Conservation (phyloP, 208 protist species). For the Phytomonas sp. region DNA sequence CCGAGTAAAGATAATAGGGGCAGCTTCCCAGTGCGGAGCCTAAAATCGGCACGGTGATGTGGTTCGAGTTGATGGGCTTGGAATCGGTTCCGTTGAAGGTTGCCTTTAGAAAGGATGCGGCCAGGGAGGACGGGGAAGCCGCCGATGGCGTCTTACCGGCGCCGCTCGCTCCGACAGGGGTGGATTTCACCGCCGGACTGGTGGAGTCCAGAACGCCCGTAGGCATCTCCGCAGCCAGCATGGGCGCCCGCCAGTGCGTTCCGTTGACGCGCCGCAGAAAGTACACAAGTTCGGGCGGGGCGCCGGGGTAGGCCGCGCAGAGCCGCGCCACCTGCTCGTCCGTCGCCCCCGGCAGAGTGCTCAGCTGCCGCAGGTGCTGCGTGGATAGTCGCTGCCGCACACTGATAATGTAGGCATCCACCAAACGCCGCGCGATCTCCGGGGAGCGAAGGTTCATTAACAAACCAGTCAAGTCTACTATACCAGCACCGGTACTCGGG, state of each 20-base stretch:
- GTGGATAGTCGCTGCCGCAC: conserved; percentile 55
- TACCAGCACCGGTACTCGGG: not conserved
- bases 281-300: conserved; percentile 30
- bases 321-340: conserved; percentile 28
- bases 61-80: conserved; percentile 17
- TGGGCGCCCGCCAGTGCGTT: conserved; percentile 33
- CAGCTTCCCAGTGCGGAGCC: conserved; percentile 33
- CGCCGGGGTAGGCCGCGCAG: conserved; percentile 27
- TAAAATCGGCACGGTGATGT: conserved; percentile 41
- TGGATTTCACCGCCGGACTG: not conserved
- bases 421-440: conserved; percentile 33
- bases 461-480: not conserved
- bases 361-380: conserved; percentile 33
- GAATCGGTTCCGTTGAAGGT: not conserved
- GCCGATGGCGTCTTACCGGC: not conserved
- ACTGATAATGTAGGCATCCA: conserved; percentile 56
- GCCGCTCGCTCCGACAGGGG: not conserved
- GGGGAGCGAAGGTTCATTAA: conserved; percentile 16
- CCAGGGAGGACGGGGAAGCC: not conserved
- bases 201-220: not conserved
- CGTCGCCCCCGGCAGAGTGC: conserved; percentile 32
- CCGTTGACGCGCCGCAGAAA: conserved; percentile 44
- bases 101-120: conserved; percentile 21
- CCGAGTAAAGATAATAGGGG: conserved; percentile 43
- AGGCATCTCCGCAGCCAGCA: conserved; percentile 13